Evolutionary conservation across 2,329 filamentous ascomycete species (phyloP), one percentile per base, ranked within the genome.

Genomic region (Botryotinia narcissicola): DNA sequence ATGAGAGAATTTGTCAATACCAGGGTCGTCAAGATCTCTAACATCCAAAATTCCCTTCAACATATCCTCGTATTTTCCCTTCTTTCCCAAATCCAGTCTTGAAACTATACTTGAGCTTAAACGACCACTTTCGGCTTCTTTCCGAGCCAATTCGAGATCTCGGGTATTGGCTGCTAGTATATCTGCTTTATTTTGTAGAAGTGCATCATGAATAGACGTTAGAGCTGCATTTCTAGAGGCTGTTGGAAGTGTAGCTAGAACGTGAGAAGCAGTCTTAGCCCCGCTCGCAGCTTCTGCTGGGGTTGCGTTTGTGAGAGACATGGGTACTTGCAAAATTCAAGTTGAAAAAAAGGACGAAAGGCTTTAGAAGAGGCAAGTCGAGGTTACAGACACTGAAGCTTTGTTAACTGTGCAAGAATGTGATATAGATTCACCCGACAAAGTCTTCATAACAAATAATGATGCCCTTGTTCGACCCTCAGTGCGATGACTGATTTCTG

Each of bases 11-110:
- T 48, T 72, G 25, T 54, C 22, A 76, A 72, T 86, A 96, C 93
- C 88, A 77, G 96, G 96, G 84, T 99, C 96, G 67, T 92, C 88
- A 42, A 99, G 87, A 69, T 89, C 87, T 77, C 92, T 88, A 75
- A 99, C 96, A 83, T 97, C 94, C 74, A 97, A 84, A 75, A 99
- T 97, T 40, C 96, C 96, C 84, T 95, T 92, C 76, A 99, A 87
- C 96, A 99, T 98, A 81, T 98, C 96, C 80, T 98, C 95, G 86
- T 92, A 99, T 84, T 98, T 98, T 74, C 95, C 95, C 80, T 90
- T 89, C 82, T 93, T 92, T 67, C 90, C 90, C 67, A 99, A 86
- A 82, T 99, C 95, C 75, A 99, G 87, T 73, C 96, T 89, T 79
- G 97, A 96, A 46, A 98, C 89, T 37, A 98, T 87, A 80, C 93